Percentiles rank a stretch among this genome's conserved stretches.
phyloP scores from a whole-genome alignment of 352 stramenopile genomes.

The Phytopythium helicoides region DNA sequence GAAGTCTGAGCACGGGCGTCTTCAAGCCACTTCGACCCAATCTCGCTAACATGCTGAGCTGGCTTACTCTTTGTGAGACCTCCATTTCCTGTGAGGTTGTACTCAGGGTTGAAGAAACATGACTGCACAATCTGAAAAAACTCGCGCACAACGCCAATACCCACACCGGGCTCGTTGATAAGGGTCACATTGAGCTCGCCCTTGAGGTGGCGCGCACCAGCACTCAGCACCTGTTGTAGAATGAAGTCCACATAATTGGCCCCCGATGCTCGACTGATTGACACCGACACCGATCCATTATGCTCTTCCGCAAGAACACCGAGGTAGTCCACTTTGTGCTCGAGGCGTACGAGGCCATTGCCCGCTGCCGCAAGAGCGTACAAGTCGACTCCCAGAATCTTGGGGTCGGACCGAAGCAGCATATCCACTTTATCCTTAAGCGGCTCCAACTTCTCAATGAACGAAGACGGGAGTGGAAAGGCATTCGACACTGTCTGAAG shows the following conservation, averaged over 20 bases:
- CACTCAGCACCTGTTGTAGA: constrained; percentile 59
- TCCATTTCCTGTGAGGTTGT: constrained; percentile 7
- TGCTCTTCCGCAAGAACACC: constrained; percentile 56
- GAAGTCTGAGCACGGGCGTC: constrained; percentile 36
- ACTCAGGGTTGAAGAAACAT: constrained; percentile 45
- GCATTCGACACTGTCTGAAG: constrained; percentile 40
- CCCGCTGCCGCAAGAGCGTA: constrained; percentile 51
- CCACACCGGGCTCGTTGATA: constrained; percentile 66
- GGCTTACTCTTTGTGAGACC: background rate
- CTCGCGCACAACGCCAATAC: constrained; percentile 59
- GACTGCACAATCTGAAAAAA: constrained; percentile 75
- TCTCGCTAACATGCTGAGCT: constrained; percentile 43
- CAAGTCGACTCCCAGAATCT: constrained; percentile 67
- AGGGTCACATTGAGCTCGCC: constrained; percentile 63
- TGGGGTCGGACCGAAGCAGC: constrained; percentile 63
- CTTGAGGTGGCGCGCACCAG: constrained; percentile 40
- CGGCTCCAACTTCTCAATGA: constrained; percentile 31
- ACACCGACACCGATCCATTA: constrained; percentile 44
- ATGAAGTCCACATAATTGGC: constrained; percentile 74
- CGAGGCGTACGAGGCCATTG: constrained; percentile 41
- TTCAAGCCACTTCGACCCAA: constrained; percentile 61
- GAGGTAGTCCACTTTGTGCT: constrained; percentile 81
- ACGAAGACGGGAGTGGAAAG: constrained; percentile 34
- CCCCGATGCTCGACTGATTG: constrained; percentile 55
- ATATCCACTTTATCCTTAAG: constrained; percentile 56